A percentile compares a stretch with the other conserved stretches of the same genome.
phyloP scores from a whole-genome alignment of 306 rosid genomes.

The Trifolium pratense region DNA sequence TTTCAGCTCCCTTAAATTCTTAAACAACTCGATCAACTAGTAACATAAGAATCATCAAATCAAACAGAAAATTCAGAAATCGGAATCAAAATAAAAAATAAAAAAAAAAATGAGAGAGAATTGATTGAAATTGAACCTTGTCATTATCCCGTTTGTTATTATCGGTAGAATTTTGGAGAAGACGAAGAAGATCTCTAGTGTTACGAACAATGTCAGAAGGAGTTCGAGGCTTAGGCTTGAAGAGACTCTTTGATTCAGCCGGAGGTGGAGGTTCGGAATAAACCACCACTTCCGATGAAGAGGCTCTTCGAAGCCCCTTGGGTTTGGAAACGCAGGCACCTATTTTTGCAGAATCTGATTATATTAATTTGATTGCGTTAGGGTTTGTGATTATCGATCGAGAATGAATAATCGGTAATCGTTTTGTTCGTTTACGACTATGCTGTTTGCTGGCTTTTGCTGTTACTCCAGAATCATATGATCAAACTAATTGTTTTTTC shows the following conservation, averaged over 20 bases:
- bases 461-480: not conserved
- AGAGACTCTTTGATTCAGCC: slow-evolving; percentile 64
- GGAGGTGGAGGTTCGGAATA: slow-evolving; percentile 37
- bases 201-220: slow-evolving; percentile 80
- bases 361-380: not conserved
- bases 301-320: slow-evolving; percentile 44
- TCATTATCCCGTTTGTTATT: slow-evolving; percentile 65
- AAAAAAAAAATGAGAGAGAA: no score
- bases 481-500: not conserved
- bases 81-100: not conserved
- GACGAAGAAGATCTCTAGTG: slow-evolving; percentile 72
- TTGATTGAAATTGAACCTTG: slow-evolving; percentile 20
- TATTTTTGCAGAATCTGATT: slow-evolving; percentile 39
- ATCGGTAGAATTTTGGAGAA: slow-evolving; percentile 47
- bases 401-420: not conserved
- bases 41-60: slow-evolving; percentile 6
- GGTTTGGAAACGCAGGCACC: slow-evolving; percentile 50
- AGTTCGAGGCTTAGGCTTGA: slow-evolving; percentile 82
- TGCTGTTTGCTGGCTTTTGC: not conserved
- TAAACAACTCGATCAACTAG: slow-evolving; percentile 66
- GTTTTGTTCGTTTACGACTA: not conserved
- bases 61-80: not conserved
- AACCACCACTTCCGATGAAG: slow-evolving; percentile 46
- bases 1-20: slow-evolving; percentile 76
- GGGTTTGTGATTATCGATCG: slow-evolving; percentile 12